A percentile compares a stretch with the other conserved stretches of the same genome.
Conservation (phyloP, 257 asterid genomes). For the Lycium ferocissimum region DNA sequence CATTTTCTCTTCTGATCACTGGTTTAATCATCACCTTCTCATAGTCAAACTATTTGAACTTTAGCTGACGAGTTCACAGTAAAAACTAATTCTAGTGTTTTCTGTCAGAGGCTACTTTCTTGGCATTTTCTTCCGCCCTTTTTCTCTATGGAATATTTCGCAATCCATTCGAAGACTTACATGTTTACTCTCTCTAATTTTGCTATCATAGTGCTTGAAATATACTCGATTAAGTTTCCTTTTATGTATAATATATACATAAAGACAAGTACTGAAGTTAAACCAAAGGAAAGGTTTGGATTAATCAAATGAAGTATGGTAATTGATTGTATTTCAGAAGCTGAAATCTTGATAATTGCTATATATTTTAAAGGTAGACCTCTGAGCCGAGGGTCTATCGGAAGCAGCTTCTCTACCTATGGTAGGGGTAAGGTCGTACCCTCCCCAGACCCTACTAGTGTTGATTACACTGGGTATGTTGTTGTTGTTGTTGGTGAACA, state of each 20-base stretch:
- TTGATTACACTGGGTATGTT: no score
- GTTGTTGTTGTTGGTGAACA: not conserved
- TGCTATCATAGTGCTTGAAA: not conserved
- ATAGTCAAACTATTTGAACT: not conserved
- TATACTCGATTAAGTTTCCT: not conserved
- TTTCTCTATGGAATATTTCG: not conserved
- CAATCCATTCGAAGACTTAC: conserved; percentile 11
- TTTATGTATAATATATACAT: not conserved
- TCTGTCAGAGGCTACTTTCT: not conserved
- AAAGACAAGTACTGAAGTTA: not conserved
- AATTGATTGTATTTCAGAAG: conserved; percentile 14
- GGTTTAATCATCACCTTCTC: not conserved
- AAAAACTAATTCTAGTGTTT: not conserved
- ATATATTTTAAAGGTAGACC: not conserved
- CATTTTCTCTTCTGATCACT: not conserved
- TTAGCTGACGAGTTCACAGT: not conserved
- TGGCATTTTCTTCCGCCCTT: not conserved
- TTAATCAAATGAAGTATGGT: not conserved
- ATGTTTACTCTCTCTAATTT: not conserved
- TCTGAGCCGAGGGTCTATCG: no score
- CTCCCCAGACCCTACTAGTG: no score
- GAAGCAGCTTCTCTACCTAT: no score
- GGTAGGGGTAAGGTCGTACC: no score
- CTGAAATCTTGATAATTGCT: not conserved
- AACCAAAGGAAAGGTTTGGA: not conserved